Evolutionary conservation across 2,329 filamentous ascomycete genomes (phyloP), one percentile per base, ranked within the genome.

Genomic region (Talaromyces sp.): DNA sequence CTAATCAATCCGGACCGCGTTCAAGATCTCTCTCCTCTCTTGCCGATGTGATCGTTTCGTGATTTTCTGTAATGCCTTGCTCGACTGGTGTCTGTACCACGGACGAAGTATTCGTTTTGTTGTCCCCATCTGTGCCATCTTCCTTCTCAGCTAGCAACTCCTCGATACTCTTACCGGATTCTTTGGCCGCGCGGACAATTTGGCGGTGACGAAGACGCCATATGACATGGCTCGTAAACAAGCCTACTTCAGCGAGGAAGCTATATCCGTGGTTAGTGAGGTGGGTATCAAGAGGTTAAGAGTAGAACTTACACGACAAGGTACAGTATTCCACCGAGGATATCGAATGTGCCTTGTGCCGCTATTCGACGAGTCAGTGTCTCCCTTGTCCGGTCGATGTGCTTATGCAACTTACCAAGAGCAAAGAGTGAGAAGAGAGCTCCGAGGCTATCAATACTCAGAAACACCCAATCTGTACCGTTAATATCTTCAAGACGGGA

Each of bases 381-480:
- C 19, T 56, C 9, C 35, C 13, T 37, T 11, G 13, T 31, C 27
- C 27, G 13, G 35, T 11, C 35, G 35, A 37, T 3, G 13, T 8
- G 13, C n/a, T 33, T 27, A 33, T 16, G 41, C 9, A 22, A 22
- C 58, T 24, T 77, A 85, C 84, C 84, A 10, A 89, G 74, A 1
- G 87, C 85, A 80, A 89, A 83, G 24, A 89, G 79, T 0, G 86
- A 89, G 73, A 89, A 89, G 64, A 89, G 81, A 0, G 86, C 87
- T 1, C 87, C 87, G 0, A 81, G 69, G 64, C 83, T 87, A 70
- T 90, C 87, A 69, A 89, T 85, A 0, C 77, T 75, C 3, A 89
- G 73, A 68, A 90, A 90, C 14, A 86, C 74, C 72, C 83, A 84
- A 68, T 82, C 82, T 82, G 59, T 24, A 64, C 61, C 24, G 7